These are phyloP conservation scores for Asterophora lycoperdoides DNA, from an alignment of 768 basidiomycete genomes.

Conservation along the genomic window DNA sequence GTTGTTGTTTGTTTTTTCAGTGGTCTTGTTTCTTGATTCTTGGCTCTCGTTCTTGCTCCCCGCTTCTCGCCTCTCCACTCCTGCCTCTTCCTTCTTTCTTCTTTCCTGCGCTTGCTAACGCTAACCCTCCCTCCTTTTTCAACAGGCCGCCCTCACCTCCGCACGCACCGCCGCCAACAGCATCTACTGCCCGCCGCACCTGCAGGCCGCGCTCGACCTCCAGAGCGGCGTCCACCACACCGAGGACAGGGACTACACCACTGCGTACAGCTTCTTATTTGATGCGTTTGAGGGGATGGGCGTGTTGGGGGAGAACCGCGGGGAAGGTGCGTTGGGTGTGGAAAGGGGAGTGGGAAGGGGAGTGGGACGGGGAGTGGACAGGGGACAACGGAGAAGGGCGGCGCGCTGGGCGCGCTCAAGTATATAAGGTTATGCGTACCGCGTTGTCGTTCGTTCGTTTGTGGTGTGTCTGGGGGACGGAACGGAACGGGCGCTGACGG, in stretches of 20 bases:
- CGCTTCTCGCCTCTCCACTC: no score
- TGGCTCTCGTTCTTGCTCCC: no score
- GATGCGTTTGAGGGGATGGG: conserved; percentile 92
- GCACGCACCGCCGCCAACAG: conserved; percentile 92
- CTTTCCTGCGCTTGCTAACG: no score
- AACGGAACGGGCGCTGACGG: no score
- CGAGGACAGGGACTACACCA: conserved; percentile 97
- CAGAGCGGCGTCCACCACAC: conserved; percentile 80
- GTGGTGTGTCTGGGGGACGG: no score
- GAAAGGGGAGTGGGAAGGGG: no score
- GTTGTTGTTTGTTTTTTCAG: no score
- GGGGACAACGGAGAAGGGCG: conserved; percentile 30
- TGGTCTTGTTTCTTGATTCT: no score
- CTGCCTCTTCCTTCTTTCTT: background rate
- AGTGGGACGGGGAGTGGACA: no score
- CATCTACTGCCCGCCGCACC: conserved; percentile 71
- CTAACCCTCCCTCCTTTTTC: no score
- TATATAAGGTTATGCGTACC: conserved; percentile 99
- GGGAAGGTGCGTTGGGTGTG: conserved; percentile 16
- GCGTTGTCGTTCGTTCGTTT: no score
- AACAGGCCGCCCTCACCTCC: conserved; percentile 82
- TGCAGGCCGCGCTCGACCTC: conserved; percentile 46
- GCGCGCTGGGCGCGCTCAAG: conserved; percentile 77
- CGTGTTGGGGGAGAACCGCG: conserved; percentile 70
- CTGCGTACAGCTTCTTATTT: conserved; percentile 95